Evolutionary conservation across 768 basidiomycete species (phyloP).

Genomic region (Termitomyces titanicus): DNA sequence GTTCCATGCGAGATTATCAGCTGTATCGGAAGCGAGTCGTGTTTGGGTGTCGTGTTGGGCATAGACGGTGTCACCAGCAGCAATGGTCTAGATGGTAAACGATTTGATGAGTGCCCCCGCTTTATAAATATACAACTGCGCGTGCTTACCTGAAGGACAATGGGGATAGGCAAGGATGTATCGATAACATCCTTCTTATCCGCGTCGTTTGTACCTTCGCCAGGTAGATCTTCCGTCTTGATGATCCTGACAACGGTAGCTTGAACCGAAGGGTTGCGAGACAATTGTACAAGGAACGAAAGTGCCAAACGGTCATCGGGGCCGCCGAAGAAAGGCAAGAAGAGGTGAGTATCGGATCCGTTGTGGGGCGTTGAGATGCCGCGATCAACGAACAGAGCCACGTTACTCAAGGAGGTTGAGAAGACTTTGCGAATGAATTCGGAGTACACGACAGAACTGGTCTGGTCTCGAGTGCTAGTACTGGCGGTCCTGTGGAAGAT

Average conservation of each 20-base stretch:
- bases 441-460: slow-evolving; percentile 60
- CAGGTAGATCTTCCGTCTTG: slow-evolving; percentile 37
- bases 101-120: neutral
- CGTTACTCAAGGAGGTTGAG: slow-evolving; percentile 63
- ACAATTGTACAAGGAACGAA: slow-evolving; percentile 77
- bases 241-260: slow-evolving; percentile 73
- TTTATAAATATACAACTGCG: neutral
- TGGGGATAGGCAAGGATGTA: slow-evolving; percentile 8
- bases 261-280: slow-evolving; percentile 49
- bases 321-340: slow-evolving; percentile 92
- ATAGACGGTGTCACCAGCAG: slow-evolving; percentile 71
- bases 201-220: slow-evolving; percentile 25
- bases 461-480: slow-evolving; percentile 42
- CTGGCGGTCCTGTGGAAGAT: slow-evolving; percentile 53
- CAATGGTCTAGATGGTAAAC: slow-evolving; percentile 33
- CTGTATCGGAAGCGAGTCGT: slow-evolving; percentile 72
- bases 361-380: slow-evolving; percentile 36
- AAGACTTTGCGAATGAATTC: slow-evolving; percentile 87
- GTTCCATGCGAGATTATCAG: slow-evolving; percentile 80
- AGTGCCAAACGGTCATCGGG: slow-evolving; percentile 90
- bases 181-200: slow-evolving; percentile 16
- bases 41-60: slow-evolving; percentile 61
- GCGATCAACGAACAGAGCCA: slow-evolving; percentile 84
- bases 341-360: slow-evolving; percentile 41
- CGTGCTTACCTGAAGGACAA: slow-evolving; percentile 29